Conservation (phyloP, 371 early-diverging fungal genomes). For the Chytridium lagenaria region DNA sequence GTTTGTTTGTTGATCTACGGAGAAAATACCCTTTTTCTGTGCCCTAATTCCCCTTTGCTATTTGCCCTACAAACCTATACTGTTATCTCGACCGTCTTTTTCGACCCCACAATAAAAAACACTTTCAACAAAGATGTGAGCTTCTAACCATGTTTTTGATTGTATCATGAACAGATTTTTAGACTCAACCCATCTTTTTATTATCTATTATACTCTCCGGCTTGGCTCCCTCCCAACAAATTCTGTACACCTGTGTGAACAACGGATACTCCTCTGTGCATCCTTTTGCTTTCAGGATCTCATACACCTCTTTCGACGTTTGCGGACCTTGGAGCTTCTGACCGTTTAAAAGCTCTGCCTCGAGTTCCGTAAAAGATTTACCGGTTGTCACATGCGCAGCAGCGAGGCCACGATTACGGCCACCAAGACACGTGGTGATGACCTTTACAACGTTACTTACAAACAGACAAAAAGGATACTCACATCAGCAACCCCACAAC, state of each 20-base stretch:
- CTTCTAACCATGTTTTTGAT: too few relatives aligned
- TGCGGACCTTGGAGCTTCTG: constrained; percentile 99
- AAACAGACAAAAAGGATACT: constrained; percentile 6
- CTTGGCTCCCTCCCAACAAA: constrained; percentile 90
- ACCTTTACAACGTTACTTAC: constrained; percentile 43
- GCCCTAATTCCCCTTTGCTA: too few relatives aligned
- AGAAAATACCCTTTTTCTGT: too few relatives aligned
- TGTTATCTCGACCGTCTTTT: too few relatives aligned
- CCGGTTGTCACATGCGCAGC: constrained; percentile 89
- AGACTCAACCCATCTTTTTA: too few relatives aligned
- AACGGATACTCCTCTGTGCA: constrained; percentile 82
- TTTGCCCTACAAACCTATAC: too few relatives aligned
- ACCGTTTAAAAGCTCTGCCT: constrained; percentile 90
- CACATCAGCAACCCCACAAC: constrained; percentile 85
- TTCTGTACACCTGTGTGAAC: constrained; percentile 87
- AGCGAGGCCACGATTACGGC: constrained; percentile 94
- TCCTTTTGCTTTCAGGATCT: constrained; percentile 71
- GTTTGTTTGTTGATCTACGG: too few relatives aligned
- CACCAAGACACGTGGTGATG: constrained; percentile 96
- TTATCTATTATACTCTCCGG: too few relatives aligned
- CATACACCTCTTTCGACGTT: constrained; percentile 88
- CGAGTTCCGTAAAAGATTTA: constrained; percentile 88
- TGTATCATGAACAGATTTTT: too few relatives aligned
- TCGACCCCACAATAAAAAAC: too few relatives aligned
- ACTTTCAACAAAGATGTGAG: too few relatives aligned